phyloP scores from a whole-genome alignment of 768 basidiomycete genomes.

The Clavaria fumosa region DNA sequence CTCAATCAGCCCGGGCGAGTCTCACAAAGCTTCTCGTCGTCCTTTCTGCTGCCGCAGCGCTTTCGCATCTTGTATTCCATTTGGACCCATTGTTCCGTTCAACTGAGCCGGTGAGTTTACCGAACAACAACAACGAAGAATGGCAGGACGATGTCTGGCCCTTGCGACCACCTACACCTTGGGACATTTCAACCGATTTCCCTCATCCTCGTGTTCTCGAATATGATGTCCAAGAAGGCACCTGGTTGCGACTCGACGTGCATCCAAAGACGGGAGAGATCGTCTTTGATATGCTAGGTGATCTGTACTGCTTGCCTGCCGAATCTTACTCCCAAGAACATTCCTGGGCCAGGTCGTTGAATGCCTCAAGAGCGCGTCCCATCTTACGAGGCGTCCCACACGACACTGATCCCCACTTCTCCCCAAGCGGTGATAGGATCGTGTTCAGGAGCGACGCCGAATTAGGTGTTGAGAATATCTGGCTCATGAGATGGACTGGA shows the following conservation, averaged over 20 bases:
- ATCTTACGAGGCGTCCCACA: conserved; percentile 50
- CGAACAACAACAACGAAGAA: conserved; percentile 9
- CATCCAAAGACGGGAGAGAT: conserved; percentile 56
- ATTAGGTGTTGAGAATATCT: conserved; percentile 61
- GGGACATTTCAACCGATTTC: conserved; percentile 69
- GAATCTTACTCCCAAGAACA: too few relatives aligned
- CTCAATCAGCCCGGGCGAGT: too few relatives aligned
- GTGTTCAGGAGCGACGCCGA: conserved; percentile 62
- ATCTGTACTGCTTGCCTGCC: conserved; percentile 54
- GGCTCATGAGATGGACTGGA: conserved; percentile 52
- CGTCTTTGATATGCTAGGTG: conserved; percentile 61
- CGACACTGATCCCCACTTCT: conserved; percentile 62
- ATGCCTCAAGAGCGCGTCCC: conserved; percentile 31
- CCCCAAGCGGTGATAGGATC: conserved; percentile 45
- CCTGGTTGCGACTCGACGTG: conserved; percentile 63
- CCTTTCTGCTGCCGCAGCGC: too few relatives aligned
- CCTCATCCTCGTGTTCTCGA: conserved; percentile 48
- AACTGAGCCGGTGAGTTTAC: background rate
- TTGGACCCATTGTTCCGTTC: background rate
- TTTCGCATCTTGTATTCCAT: background rate
- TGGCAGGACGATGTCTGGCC: conserved; percentile 47
- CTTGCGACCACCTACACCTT: conserved; percentile 38
- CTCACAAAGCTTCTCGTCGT: too few relatives aligned
- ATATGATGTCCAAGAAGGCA: conserved; percentile 59
- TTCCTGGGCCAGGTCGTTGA: conserved; percentile 7